These are phyloP conservation scores for Colletotrichum filicis DNA, from an alignment of 2,329 filamentous ascomycete species.

Conservation along the genomic window DNA sequence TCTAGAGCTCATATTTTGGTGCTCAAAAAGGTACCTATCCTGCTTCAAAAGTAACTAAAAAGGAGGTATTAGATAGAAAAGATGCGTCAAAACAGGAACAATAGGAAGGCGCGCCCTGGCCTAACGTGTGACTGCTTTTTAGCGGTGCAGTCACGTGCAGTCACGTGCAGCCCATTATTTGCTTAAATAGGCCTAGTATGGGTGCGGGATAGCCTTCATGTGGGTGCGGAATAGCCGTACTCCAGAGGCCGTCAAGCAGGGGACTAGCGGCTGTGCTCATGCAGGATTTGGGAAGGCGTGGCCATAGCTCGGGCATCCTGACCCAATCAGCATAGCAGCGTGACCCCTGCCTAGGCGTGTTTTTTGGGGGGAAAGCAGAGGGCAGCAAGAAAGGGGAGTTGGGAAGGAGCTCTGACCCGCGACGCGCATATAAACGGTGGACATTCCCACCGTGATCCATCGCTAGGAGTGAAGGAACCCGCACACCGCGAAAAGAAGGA, in stretches of 20 bases:
- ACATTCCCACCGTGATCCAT: slow-evolving; percentile 50
- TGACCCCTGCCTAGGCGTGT: slow-evolving; percentile 21
- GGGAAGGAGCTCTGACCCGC: slow-evolving; percentile 38
- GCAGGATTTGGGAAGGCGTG: slow-evolving; percentile 31
- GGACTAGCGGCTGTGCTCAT: slow-evolving; percentile 19
- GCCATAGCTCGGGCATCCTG: slow-evolving; percentile 4
- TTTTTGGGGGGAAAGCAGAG: slow-evolving; percentile 12
- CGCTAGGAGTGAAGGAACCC: slow-evolving; percentile 26
- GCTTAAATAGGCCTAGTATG: no score
- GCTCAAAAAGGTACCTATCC: no score
- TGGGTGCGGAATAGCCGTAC: no score
- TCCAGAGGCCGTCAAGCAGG: neutral
- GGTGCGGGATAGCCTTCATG: no score
- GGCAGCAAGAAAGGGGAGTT: slow-evolving; percentile 24
- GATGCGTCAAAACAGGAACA: no score
- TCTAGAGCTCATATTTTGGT: no score
- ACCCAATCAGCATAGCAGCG: slow-evolving; percentile 24
- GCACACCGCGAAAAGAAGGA: slow-evolving; percentile 9
- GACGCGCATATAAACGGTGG: slow-evolving; percentile 61
- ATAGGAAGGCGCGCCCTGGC: no score
- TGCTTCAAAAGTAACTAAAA: no score
- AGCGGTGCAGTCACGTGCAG: no score
- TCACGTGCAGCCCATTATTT: no score
- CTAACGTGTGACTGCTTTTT: no score
- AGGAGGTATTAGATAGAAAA: no score